A percentile compares a stretch with the other conserved stretches of the same genome.
Conservation (phyloP, 108 stramenopile genomes). For the Fistulifera solaris region DNA sequence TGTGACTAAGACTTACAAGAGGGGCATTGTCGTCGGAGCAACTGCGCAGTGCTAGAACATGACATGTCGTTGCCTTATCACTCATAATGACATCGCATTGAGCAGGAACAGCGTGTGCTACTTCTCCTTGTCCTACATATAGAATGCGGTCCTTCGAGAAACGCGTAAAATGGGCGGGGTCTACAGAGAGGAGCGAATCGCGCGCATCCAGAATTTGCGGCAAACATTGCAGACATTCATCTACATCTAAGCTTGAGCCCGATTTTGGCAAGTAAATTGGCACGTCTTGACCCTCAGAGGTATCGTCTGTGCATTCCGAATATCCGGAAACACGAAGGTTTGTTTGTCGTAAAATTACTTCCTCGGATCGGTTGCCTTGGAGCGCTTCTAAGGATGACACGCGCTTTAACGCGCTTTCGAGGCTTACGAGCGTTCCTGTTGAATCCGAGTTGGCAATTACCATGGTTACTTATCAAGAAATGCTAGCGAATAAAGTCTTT, state of each 20-base stretch:
- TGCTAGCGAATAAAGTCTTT: not conserved
- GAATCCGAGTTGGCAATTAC: conserved; percentile 36
- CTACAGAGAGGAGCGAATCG: conserved; percentile 7
- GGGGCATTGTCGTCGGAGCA: not conserved
- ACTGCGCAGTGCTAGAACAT: conserved; percentile 72
- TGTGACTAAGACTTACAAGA: conserved; percentile 50
- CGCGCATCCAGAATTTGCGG: conserved; percentile 10
- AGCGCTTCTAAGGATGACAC: not conserved
- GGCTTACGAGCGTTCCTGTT: conserved; percentile 29
- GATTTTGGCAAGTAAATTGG: conserved; percentile 8
- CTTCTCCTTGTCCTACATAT: conserved; percentile 46
- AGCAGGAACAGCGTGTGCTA: conserved; percentile 21
- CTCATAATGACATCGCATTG: conserved; percentile 48
- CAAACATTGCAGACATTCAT: conserved; percentile 8
- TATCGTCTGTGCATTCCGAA: not conserved
- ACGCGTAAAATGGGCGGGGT: conserved; percentile 3
- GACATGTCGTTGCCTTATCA: conserved; percentile 80
- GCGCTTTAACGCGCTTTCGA: conserved; percentile 7
- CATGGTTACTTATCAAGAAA: conserved; percentile 15
- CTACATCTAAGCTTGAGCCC: conserved; percentile 3
- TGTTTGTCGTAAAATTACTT: not conserved
- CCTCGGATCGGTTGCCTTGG: not conserved
- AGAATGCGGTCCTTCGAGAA: conserved; percentile 14
- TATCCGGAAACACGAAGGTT: conserved; percentile 2
- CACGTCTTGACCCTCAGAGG: not conserved